phyloP scores from a whole-genome alignment of 1,139 yeast genomes.

The Debaryomycetaceae sp. region DNA sequence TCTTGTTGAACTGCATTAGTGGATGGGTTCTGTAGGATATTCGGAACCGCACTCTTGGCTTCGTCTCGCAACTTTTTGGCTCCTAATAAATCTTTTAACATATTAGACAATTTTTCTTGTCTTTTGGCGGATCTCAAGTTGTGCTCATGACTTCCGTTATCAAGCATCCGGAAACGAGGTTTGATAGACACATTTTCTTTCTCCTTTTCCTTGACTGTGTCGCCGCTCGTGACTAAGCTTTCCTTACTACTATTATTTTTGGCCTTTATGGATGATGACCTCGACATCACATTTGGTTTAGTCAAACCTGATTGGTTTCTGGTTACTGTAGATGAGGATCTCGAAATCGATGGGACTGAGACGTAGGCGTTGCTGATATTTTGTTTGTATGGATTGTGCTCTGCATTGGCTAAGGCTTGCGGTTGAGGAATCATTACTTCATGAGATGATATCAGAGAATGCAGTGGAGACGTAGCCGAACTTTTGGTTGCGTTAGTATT shows the following conservation, averaged over 20 bases:
- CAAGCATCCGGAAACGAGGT: conserved; percentile 52
- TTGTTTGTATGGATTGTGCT: conserved; percentile 1
- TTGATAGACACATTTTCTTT: conserved; percentile 6
- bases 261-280: conserved; percentile 9
- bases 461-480: conserved; percentile 13
- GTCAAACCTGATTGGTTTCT: conserved; percentile 2
- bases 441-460: conserved; percentile 8
- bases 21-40: conserved; percentile 26
- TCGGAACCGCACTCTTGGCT: conserved; percentile 84
- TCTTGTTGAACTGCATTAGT: conserved; percentile 6
- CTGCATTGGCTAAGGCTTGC: conserved; percentile 1
- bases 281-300: conserved; percentile 10
- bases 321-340: conserved; percentile 13
- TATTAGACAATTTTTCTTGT: conserved; percentile 81
- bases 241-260: conserved; percentile 5
- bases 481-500: conserved; percentile 1
- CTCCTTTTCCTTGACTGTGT: background rate
- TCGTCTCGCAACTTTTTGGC: conserved; percentile 77
- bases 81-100: conserved; percentile 83
- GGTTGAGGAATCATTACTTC: conserved; percentile 7
- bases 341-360: conserved; percentile 10
- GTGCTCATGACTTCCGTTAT: conserved; percentile 77
- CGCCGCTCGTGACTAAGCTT: conserved; percentile 3
- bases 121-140: conserved; percentile 72
- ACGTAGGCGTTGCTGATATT: conserved; percentile 1